These are phyloP conservation scores for Coemansia sp. DNA, from an alignment of 371 early-diverging fungal genomes.

Conservation along the genomic window DNA sequence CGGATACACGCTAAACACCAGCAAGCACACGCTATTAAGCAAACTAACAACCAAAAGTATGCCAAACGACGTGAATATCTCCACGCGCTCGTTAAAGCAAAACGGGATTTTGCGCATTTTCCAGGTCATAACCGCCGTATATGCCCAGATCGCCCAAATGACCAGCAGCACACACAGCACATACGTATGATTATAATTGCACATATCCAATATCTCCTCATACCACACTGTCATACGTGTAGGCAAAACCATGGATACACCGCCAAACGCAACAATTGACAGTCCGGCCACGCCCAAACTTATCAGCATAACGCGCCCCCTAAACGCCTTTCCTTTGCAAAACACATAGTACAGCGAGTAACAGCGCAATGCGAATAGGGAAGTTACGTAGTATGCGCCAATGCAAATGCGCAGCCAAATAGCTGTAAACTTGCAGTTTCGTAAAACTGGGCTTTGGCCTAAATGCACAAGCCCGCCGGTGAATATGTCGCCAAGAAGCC, in stretches of 20 bases:
- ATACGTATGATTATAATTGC: conserved; percentile 12
- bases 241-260: conserved; percentile 23
- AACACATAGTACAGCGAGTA: conserved; percentile 40
- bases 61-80: conserved; percentile 15
- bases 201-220: conserved; percentile 33
- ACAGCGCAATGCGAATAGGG: conserved; percentile 26
- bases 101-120: conserved; percentile 32
- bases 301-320: neutral
- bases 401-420: conserved; percentile 28
- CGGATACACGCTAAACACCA: conserved; percentile 14
- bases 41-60: neutral
- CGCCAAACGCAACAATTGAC: conserved; percentile 19
- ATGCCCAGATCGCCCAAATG: conserved; percentile 25
- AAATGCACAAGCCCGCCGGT: conserved; percentile 41
- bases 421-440: conserved; percentile 23
- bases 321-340: conserved; percentile 25
- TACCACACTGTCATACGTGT: conserved; percentile 19
- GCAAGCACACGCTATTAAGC: conserved; percentile 24
- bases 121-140: conserved; percentile 28
- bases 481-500: conserved; percentile 38
- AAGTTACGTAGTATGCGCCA: conserved; percentile 28
- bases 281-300: neutral
- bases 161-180: conserved; percentile 4
- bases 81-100: conserved; percentile 36
- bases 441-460: conserved; percentile 6